Percentiles rank a stretch among this genome's conserved stretches.
Conservation (phyloP, 2,329 filamentous ascomycete genomes). For the Trichophyton simii region DNA sequence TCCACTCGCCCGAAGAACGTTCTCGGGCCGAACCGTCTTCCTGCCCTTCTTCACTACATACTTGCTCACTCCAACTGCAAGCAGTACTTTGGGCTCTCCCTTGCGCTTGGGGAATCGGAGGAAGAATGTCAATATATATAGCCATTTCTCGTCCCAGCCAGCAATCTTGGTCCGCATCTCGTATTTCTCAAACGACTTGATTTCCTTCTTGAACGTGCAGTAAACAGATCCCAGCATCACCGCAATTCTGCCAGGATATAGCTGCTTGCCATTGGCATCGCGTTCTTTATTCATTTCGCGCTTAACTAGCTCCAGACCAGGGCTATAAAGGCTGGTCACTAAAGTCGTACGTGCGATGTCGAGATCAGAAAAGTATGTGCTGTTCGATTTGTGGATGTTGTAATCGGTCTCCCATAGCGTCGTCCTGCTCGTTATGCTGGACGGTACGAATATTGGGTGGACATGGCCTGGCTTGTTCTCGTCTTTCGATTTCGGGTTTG, state of each 20-base stretch:
- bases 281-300: constrained; percentile 42
- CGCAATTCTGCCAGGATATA: constrained; percentile 36
- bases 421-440: constrained; percentile 54
- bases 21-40: constrained; percentile 71
- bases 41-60: constrained; percentile 74
- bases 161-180: constrained; percentile 63
- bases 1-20: constrained; percentile 57
- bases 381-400: constrained; percentile 72
- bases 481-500: constrained; percentile 34
- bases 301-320: constrained; percentile 43
- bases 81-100: constrained; percentile 49
- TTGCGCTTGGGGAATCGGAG: constrained; percentile 40
- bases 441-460: constrained; percentile 58
- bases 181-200: constrained; percentile 54
- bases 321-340: constrained; percentile 54
- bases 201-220: constrained; percentile 62
- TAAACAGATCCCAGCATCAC: constrained; percentile 61
- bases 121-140: constrained; percentile 65
- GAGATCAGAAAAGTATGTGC: constrained; percentile 77
- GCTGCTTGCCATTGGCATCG: constrained; percentile 35
- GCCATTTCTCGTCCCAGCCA: constrained; percentile 69
- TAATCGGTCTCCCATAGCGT: constrained; percentile 71
- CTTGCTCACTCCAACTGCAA: constrained; percentile 62
- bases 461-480: constrained; percentile 26
- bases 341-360: constrained; percentile 74